Percentiles rank a stretch among this genome's conserved stretches.
Evolutionary conservation across 2,329 filamentous ascomycete species (phyloP).

Genomic region (Rhexocercosporidium sp.): DNA sequence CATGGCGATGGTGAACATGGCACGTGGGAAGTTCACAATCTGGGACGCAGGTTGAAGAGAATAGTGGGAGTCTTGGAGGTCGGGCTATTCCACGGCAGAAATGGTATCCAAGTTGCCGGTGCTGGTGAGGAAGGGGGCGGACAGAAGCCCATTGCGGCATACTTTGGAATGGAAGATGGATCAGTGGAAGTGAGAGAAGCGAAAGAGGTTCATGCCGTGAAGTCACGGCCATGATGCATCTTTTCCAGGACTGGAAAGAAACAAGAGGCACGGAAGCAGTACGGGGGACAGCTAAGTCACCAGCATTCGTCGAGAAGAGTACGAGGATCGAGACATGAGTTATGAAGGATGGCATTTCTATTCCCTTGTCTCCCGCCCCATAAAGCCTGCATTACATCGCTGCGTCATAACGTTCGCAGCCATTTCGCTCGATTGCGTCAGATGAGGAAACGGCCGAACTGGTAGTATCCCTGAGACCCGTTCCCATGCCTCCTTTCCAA

Average conservation of each 20-base stretch:
- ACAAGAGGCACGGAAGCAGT: background rate
- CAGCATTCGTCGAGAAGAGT: background rate
- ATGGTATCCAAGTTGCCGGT: slow-evolving; percentile 71
- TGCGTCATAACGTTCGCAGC: background rate
- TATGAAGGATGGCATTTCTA: background rate
- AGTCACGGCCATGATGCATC: slow-evolving; percentile 32
- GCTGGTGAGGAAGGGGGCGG: slow-evolving; percentile 68
- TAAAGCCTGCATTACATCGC: background rate
- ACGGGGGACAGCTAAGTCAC: background rate
- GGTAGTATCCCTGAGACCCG: background rate
- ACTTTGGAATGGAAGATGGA: slow-evolving; percentile 89
- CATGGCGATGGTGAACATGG: slow-evolving; percentile 64
- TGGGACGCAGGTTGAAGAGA: slow-evolving; percentile 76
- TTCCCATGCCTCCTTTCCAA: background rate
- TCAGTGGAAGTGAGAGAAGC: slow-evolving; percentile 61
- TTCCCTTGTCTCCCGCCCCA: background rate
- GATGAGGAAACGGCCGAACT: background rate
- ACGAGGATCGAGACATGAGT: slow-evolving; percentile 2
- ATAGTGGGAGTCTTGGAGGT: slow-evolving; percentile 91
- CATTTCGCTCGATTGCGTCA: too few species aligned
- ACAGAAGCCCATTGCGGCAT: slow-evolving; percentile 91
- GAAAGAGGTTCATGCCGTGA: slow-evolving; percentile 38
- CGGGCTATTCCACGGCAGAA: slow-evolving; percentile 84
- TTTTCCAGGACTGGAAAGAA: background rate
- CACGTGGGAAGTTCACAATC: slow-evolving; percentile 77